phyloP scores from a whole-genome alignment of 2,329 filamentous ascomycete species.

The Cladosporium phlei region DNA sequence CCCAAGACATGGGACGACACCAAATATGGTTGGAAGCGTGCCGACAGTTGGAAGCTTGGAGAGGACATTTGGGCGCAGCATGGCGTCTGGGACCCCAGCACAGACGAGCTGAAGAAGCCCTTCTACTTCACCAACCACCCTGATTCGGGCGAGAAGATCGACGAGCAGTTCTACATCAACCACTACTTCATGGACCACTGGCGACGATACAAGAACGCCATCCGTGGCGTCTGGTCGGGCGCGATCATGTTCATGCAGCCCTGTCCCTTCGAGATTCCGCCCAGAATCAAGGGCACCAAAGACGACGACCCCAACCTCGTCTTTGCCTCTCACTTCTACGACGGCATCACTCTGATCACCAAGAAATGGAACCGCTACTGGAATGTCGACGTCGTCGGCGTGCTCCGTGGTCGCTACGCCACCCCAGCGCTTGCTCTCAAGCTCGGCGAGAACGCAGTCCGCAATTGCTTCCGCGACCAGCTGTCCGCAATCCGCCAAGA shows the following conservation, averaged over 20 bases:
- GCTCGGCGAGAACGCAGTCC: constrained; percentile 85
- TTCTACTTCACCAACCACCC: constrained; percentile 85
- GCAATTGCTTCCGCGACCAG: constrained; percentile 88
- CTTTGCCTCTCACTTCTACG: constrained; percentile 94
- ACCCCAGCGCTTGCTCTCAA: constrained; percentile 89
- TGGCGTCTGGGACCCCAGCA: constrained; percentile 82
- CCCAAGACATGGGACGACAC: constrained; percentile 77
- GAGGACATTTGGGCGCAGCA: constrained; percentile 96
- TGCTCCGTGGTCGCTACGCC: constrained; percentile 82
- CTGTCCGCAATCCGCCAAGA: constrained; percentile 77
- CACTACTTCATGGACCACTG: constrained; percentile 87
- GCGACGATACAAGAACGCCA: constrained; percentile 66
- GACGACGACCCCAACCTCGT: constrained; percentile 89
- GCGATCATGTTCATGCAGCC: constrained; percentile 88
- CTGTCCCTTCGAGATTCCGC: constrained; percentile 86
- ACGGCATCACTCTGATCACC: constrained; percentile 91
- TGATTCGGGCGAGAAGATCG: constrained; percentile 64
- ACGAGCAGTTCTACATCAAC: constrained; percentile 85
- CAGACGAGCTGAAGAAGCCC: constrained; percentile 71
- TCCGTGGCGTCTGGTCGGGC: constrained; percentile 70
- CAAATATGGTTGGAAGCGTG: constrained; percentile 84
- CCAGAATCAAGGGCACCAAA: constrained; percentile 74
- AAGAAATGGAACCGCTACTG: constrained; percentile 98
- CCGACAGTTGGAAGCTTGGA: constrained; percentile 85
- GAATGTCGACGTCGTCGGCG: constrained; percentile 93